Base-by-base conservation (phyloP, 202 grass and related monocot species). In the Digitaria exilis region DNA sequence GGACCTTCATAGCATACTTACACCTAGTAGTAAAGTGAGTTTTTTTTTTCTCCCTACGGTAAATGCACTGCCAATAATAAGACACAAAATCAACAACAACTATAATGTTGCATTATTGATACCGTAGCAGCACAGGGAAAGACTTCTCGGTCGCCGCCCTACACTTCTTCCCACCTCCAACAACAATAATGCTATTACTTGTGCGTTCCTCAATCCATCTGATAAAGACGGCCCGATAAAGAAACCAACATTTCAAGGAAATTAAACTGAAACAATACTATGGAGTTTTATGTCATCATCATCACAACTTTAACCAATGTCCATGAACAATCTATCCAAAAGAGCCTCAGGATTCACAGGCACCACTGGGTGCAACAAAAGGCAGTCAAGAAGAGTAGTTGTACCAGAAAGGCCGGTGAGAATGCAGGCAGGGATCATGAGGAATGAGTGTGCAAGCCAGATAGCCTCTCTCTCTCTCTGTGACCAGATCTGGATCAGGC, bases 401-500 rank as follows among this genome's bases (percentile, higher is more conserved):
- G 80, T 30, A 73, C 45, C 45, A n/a, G 51, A 39, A 74, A 52
- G 9, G 50, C 22, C 10, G 55, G 55, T 13, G 22, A 58, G 22
- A 58, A 58, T 13, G 28, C 9, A 17, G 25, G 42, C 5, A 31
- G 9, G 9, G 18, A 7, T 22, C 29, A 35, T 46, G 58, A 28
- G 21, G 10, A 54, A 71, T 16, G 37, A 45, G 29, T 45, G 35
- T 18, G 11, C 55, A 13, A 26, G 19, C 55, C 1, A 26, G 9
- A 7, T 25, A 17, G n/a, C 24, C 57, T 76, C 51, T 55, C 44
- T 46, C 13, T 15, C 13, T 7, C 58, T 15, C 13, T 7, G 45
- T 65, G 62, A 59, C 73, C 54, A 75, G 84, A 86, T 81, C 60
- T 75, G 78, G 85, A 32, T 69, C 71, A 50, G 6, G 15, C 48